Base-by-base conservation (phyloP, 805 yeast species). In the Ogataea neopini region DNA sequence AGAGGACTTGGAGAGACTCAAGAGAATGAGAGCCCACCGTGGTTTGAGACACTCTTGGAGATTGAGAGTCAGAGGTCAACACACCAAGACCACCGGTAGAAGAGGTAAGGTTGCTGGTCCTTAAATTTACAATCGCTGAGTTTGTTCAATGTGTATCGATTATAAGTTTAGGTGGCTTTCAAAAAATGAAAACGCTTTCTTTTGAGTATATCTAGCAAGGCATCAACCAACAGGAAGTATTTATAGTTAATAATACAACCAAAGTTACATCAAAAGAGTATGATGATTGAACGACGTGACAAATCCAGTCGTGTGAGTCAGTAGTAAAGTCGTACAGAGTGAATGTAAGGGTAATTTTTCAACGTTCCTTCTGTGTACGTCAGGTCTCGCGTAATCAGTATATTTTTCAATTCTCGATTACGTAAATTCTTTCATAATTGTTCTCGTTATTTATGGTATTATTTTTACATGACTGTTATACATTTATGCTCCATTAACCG, bases 21-120 rank as follows among this genome's bases (percentile, higher is more conserved):
- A 95, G 96, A 94, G 94, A 83, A 94, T 95, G 87, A 95, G 99
- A 86, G 82, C 98, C 73, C 99, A 94, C 94, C 85, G 98, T 81
- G 99, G 99, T 92, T 86, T 94, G 79, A 90, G 99, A 86, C 99
- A 94, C 84, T 91, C 85, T 92, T 94, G 97, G 98, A 97, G 97
- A 76, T 83, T 94, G 76, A 94, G 94, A 84, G 99, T 95, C 78
- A 90, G 99, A 86, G 99, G 99, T 82, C 99, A 94, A 84, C 99
- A 94, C 84, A 94, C 99, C 86, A 94, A 94, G 88, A 92, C 99
- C 76, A 94, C 99, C 70, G 96, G 97, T 77, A 90, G 99, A 83
- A 91, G 96, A 71, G 84, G 84, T 69, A 78, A 75, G 79, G 74
- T 74, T 64, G 70, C 74, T 50, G 58, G 60, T 51, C 64, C 68